These are phyloP conservation scores for Mycena maculata DNA, from an alignment of 768 basidiomycete genomes.

Conservation along the genomic window DNA sequence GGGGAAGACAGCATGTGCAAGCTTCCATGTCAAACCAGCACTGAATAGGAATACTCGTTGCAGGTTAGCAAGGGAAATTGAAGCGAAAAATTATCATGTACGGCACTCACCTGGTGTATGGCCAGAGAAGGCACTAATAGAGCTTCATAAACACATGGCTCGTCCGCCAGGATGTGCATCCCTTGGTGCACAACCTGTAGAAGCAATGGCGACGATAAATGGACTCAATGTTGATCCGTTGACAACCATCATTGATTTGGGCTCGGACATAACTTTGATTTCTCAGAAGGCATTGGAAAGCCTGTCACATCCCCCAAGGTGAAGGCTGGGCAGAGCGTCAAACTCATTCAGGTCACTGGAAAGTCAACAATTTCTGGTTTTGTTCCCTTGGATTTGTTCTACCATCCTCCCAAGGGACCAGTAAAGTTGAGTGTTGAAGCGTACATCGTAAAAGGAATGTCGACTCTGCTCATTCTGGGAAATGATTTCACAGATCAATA, in stretches of 20 bases:
- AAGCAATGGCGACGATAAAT: no score
- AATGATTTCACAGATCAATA: slow-evolving; percentile 50
- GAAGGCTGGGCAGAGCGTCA: slow-evolving; percentile 39
- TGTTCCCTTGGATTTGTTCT: slow-evolving; percentile 39
- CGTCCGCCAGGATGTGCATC: slow-evolving; percentile 41
- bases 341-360: slow-evolving; percentile 49
- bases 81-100: slow-evolving; percentile 2
- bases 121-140: slow-evolving; percentile 7
- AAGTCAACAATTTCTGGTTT: slow-evolving; percentile 43
- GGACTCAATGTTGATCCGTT: no score
- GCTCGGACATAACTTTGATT: no score
- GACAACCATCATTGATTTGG: no score
- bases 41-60: slow-evolving; percentile 1
- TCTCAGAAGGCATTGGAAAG: no score
- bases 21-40: neutral
- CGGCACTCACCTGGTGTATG: neutral
- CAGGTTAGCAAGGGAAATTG: slow-evolving; percentile 9
- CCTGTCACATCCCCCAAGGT: slow-evolving; percentile 16
- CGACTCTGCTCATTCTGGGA: slow-evolving; percentile 44
- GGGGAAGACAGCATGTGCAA: neutral
- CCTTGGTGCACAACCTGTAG: no score
- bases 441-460: slow-evolving; percentile 28
- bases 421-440: slow-evolving; percentile 43
- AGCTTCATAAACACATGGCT: slow-evolving; percentile 35
- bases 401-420: slow-evolving; percentile 37